A percentile compares a stretch with the other conserved stretches of the same genome.
phyloP scores from a whole-genome alignment of 2,329 filamentous ascomycete species.

The Clarireedia paspali region DNA sequence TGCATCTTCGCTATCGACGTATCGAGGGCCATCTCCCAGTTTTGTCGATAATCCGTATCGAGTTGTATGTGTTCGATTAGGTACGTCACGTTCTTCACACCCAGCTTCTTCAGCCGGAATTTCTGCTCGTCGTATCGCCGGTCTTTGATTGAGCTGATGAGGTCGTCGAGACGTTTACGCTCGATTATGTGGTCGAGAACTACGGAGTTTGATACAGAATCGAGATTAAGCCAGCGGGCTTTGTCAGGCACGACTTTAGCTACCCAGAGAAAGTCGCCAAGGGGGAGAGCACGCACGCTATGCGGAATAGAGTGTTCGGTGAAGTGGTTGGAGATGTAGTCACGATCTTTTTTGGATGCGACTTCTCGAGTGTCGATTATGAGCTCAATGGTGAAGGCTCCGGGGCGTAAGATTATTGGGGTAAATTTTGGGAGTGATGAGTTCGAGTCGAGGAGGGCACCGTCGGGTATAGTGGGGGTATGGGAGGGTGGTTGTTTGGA shows the following conservation, averaged over 20 bases:
- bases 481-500: not conserved
- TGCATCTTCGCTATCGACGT: slow-evolving; percentile 72
- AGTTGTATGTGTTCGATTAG: slow-evolving; percentile 67
- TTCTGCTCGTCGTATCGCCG: slow-evolving; percentile 80
- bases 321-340: slow-evolving; percentile 65
- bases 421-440: slow-evolving; percentile 34
- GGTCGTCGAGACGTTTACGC: slow-evolving; percentile 71
- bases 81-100: slow-evolving; percentile 70
- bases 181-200: slow-evolving; percentile 77
- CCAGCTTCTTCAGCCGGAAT: slow-evolving; percentile 65
- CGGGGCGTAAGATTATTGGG: slow-evolving; percentile 54
- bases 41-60: slow-evolving; percentile 43
- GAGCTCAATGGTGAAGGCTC: slow-evolving; percentile 64
- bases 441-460: slow-evolving; percentile 15
- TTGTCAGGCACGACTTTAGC: slow-evolving; percentile 54
- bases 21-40: slow-evolving; percentile 63
- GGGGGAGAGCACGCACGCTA: slow-evolving; percentile 54
- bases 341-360: slow-evolving; percentile 62
- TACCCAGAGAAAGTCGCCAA: slow-evolving; percentile 75
- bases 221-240: slow-evolving; percentile 40
- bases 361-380: slow-evolving; percentile 71
- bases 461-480: slow-evolving; percentile 18
- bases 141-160: slow-evolving; percentile 75
- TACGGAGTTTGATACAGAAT: slow-evolving; percentile 59
- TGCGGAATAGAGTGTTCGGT: slow-evolving; percentile 44